phyloP scores from a whole-genome alignment of 2,329 filamentous ascomycete genomes.

The Pleomassaria siparia region DNA sequence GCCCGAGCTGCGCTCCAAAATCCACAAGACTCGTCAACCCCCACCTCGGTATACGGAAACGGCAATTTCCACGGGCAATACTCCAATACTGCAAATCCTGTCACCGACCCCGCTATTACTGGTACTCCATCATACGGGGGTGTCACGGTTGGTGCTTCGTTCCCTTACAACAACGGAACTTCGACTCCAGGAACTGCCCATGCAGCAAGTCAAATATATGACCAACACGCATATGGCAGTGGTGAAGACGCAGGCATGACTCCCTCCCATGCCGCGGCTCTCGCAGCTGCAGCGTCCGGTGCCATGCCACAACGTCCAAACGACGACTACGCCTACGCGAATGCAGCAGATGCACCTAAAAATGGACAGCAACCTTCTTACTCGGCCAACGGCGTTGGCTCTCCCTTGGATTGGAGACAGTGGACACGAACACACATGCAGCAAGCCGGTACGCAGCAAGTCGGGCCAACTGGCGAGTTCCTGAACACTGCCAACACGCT shows the following conservation, averaged over 20 bases:
- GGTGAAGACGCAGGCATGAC: conserved; percentile 30
- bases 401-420: conserved; percentile 38
- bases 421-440: conserved; percentile 39
- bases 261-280: conserved; percentile 30
- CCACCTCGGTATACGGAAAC: conserved; percentile 25
- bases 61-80: conserved; percentile 28
- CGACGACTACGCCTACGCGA: conserved; percentile 26
- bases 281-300: conserved; percentile 28
- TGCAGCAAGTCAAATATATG: conserved; percentile 23
- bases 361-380: conserved; percentile 26
- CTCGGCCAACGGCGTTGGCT: conserved; percentile 25
- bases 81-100: conserved; percentile 13
- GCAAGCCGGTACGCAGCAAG: conserved; percentile 28
- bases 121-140: conserved; percentile 22
- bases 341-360: conserved; percentile 17
- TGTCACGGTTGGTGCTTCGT: conserved; percentile 15
- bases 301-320: conserved; percentile 22
- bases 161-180: conserved; percentile 30
- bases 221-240: conserved; percentile 30
- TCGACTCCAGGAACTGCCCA: conserved; percentile 19
- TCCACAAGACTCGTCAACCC: conserved; percentile 23
- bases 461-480: conserved; percentile 32
- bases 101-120: conserved; percentile 24
- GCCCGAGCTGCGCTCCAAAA: conserved; percentile 40
- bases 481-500: conserved; percentile 44